phyloP scores from a whole-genome alignment of 306 rosid genomes.

The Aeschynomene evenia region DNA sequence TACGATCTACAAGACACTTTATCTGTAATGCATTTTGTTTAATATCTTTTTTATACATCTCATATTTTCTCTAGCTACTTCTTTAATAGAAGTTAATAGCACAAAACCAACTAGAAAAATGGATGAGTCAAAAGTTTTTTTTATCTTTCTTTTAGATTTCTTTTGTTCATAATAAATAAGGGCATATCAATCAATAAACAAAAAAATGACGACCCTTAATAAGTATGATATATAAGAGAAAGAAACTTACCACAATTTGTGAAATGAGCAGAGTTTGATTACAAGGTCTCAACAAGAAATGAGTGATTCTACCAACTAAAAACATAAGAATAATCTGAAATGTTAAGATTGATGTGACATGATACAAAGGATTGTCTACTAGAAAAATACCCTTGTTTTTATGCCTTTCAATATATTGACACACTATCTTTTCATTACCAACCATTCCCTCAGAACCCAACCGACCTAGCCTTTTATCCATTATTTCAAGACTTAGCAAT shows the following conservation, averaged over 20 bases:
- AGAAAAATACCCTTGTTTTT: neutral
- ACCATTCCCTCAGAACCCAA: constrained; percentile 11
- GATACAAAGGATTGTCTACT: constrained; percentile 18
- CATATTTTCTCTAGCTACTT: neutral
- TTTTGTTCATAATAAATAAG: neutral
- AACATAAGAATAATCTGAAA: constrained; percentile 8
- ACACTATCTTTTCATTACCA: neutral
- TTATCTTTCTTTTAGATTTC: neutral
- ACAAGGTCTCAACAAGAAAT: constrained; percentile 25
- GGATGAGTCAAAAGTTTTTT: neutral
- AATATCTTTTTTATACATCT: neutral
- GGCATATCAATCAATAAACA: neutral
- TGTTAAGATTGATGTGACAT: neutral
- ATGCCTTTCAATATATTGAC: neutral
- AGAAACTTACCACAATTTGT: constrained; percentile 31
- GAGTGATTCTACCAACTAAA: constrained; percentile 7
- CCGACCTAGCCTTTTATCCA: neutral
- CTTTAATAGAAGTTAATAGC: neutral
- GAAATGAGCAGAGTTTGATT: constrained; percentile 27
- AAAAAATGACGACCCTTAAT: neutral
- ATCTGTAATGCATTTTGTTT: neutral
- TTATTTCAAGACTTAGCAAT: neutral
- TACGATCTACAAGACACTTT: too few relatives aligned
- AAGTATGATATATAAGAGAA: neutral
- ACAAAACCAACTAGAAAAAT: neutral